phyloP scores from a whole-genome alignment of 768 basidiomycete species.

The Boletus pseudopeckii region DNA sequence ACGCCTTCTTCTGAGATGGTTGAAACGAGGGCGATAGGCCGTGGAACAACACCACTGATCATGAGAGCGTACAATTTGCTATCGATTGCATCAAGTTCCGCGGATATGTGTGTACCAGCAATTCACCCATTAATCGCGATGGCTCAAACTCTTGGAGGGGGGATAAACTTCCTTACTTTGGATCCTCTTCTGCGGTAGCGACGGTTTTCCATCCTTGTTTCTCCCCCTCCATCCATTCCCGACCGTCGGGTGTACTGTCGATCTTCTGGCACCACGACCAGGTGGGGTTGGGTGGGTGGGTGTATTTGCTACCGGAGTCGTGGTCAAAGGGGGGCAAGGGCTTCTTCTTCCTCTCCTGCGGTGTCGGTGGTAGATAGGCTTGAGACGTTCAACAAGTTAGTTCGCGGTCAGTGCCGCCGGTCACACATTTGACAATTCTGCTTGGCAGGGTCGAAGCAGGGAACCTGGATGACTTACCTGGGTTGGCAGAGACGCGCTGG shows the following conservation, averaged over 20 bases:
- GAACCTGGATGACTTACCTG: neutral
- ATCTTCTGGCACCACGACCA: conserved; percentile 32
- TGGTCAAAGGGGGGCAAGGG: conserved; percentile 23
- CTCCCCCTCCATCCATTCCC: conserved; percentile 33
- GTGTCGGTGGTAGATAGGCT: neutral
- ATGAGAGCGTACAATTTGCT: conserved; percentile 33
- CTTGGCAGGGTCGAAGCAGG: neutral
- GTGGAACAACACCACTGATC: conserved; percentile 36
- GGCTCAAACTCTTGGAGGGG: neutral
- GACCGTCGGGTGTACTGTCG: conserved; percentile 22
- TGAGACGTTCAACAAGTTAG: neutral
- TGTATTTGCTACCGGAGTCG: conserved; percentile 16
- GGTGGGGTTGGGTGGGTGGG: conserved; percentile 28
- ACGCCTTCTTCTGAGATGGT: conserved; percentile 30
- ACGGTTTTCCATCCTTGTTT: conserved; percentile 34
- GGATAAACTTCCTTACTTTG: conserved; percentile 14
- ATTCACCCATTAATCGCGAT: neutral
- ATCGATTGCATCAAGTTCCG: neutral
- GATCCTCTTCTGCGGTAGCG: conserved; percentile 25
- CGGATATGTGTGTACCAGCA: neutral
- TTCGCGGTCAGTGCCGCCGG: no score
- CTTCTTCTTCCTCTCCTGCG: conserved; percentile 4
- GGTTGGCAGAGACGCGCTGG: neutral
- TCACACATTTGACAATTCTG: no score
- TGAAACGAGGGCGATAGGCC: conserved; percentile 42